phyloP scores from a whole-genome alignment of 495 filamentous ascomycete species.

The Chaetomidium leptoderma region DNA sequence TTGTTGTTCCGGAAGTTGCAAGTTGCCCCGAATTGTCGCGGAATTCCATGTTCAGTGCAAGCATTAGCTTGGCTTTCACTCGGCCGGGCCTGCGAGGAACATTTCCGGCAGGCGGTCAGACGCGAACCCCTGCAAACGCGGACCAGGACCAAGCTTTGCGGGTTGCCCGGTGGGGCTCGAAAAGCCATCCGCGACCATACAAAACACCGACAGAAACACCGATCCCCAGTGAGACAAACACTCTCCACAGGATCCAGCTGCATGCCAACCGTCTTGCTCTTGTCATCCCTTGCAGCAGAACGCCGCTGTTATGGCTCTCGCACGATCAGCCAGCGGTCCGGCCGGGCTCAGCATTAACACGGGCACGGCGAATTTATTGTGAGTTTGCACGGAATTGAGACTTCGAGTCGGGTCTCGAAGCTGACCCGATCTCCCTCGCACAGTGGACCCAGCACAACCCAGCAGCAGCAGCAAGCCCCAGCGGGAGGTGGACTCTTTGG shows the following conservation, averaged over 20 bases:
- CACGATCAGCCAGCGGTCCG: conserved; percentile 61
- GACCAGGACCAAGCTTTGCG: conserved; percentile 19
- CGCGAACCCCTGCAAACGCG: conserved; percentile 11
- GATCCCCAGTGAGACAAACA: not conserved
- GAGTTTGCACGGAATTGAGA: conserved; percentile 21
- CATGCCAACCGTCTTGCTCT: conserved; percentile 8
- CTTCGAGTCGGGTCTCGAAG: conserved; percentile 3
- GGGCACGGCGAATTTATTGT: conserved; percentile 65
- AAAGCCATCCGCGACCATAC: conserved; percentile 10
- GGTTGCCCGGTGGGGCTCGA: conserved; percentile 20
- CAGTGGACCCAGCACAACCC: conserved; percentile 40
- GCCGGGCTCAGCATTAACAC: conserved; percentile 75
- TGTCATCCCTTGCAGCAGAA: conserved; percentile 8
- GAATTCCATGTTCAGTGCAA: too few species aligned
- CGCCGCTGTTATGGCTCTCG: conserved; percentile 42
- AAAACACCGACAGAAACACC: conserved; percentile 9
- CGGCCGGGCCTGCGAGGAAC: not conserved
- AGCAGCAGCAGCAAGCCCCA: too few species aligned
- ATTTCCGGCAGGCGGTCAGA: conserved; percentile 31
- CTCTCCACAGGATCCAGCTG: conserved; percentile 10
- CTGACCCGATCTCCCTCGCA: conserved; percentile 11
- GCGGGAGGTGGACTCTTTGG: conserved; percentile 49
- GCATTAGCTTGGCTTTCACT: not conserved
- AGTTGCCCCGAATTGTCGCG: not conserved
- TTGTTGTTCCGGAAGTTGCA: conserved; percentile 3